These are phyloP conservation scores for Vitis hybrid DNA, from an alignment of 177 flowering plant species.

Conservation along the genomic window DNA sequence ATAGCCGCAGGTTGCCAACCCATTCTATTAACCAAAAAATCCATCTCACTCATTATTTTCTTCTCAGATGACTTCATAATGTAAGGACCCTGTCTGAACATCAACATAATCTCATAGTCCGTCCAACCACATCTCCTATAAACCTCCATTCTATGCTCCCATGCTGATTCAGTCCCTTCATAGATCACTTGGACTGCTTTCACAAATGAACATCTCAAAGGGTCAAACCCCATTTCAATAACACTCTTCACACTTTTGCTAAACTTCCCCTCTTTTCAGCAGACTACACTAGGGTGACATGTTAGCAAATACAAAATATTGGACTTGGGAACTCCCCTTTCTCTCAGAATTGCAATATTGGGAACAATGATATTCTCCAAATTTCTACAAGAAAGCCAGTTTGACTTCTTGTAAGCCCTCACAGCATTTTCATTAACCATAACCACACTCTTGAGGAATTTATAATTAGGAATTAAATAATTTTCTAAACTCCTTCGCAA, in stretches of 20 bases:
- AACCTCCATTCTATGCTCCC: no score
- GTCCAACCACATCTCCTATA: no score
- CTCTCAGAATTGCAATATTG: background rate
- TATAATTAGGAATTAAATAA: background rate
- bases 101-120: no score
- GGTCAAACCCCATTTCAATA: background rate
- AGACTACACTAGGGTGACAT: background rate
- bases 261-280: background rate
- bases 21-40: no score
- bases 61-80: no score
- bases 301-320: background rate
- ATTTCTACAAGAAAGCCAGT: background rate
- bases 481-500: no score
- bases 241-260: background rate
- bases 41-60: no score
- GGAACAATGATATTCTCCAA: background rate
- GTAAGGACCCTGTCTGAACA: no score
- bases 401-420: background rate
- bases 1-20: no score
- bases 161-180: no score
- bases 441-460: background rate
- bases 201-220: background rate
- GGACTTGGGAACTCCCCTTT: background rate
- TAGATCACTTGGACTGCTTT: background rate
- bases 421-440: background rate